Evolutionary conservation across 768 basidiomycete species (phyloP).

Genomic region (Sporobolomyces pararoseus): DNA sequence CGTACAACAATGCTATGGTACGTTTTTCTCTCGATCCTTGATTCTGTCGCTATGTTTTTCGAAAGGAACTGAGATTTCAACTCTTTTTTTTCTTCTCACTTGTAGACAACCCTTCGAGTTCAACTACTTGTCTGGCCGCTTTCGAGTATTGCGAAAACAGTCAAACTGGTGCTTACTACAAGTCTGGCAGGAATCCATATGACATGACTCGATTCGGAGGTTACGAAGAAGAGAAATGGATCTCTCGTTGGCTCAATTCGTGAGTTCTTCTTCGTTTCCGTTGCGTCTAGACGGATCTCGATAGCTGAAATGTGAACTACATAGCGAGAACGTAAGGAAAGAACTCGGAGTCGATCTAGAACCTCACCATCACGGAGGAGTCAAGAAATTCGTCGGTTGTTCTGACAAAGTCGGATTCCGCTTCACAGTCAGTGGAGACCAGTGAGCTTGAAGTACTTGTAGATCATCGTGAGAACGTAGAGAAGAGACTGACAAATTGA

Average conservation of each 20-base stretch:
- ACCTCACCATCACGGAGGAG: constrained; percentile 17
- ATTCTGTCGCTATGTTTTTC: too few relatives aligned
- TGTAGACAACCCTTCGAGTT: constrained; percentile 29
- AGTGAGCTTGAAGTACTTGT: constrained; percentile 22
- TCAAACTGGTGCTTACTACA: constrained; percentile 36
- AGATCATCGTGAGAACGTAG: too few relatives aligned
- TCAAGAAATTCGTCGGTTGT: constrained; percentile 42
- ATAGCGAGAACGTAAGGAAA: constrained; percentile 31
- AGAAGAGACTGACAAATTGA: too few relatives aligned
- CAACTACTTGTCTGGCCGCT: constrained; percentile 34
- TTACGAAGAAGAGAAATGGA: constrained; percentile 43
- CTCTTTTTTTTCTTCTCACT: too few relatives aligned
- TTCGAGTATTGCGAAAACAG: constrained; percentile 41
- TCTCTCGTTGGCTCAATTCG: constrained; percentile 39
- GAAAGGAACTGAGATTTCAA: too few relatives aligned
- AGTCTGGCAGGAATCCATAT: constrained; percentile 35
- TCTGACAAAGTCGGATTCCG: constrained; percentile 35
- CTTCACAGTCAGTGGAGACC: constrained; percentile 40
- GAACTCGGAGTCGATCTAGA: constrained; percentile 42
- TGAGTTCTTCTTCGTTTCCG: neutral
- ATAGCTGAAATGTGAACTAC: neutral
- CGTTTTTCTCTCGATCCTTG: neutral
- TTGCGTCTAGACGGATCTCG: neutral
- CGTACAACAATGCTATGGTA: constrained; percentile 37
- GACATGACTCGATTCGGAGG: constrained; percentile 41